Base-by-base conservation (phyloP, 2,329 filamentous ascomycete species). In the Aspergillus proliferans region DNA sequence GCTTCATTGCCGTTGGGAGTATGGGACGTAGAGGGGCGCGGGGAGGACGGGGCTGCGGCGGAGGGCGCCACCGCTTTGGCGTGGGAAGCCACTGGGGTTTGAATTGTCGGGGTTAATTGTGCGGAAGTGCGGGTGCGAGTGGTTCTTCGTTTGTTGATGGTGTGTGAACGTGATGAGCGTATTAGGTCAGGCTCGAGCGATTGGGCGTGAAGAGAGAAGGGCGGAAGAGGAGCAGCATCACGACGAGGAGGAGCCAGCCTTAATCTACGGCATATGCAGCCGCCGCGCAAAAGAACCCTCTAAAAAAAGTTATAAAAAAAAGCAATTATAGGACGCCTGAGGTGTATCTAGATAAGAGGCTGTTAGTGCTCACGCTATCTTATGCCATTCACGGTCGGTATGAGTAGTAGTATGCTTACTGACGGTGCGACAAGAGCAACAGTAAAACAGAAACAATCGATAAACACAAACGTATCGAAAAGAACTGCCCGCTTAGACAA, bases 211-310 rank as follows among this genome's bases (percentile, higher is more conserved):
- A 58, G 56, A 48, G 59, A 59, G 58, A 64, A 63, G 57, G 61
- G 60, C 52, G 62, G 61, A 63, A 64, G 60, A 63, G 65, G 60
- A 61, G 63, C 61, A 56, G 58, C 67, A 69, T 69, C 62, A 63
- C 64, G 61, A 61, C 58, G 61, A 66, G 55, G 58, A 62, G 62
- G 64, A 69, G 67, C 67, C 67, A 70, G 67, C 60, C 64, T 69
- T 69, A 57, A 53, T 55, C 54, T 56, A 61, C 66, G 66, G 67
- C 67, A 64, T 65, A 62, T 64, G 64, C 64, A 54, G 62, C 65
- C 65, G 65, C 58, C 52, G 54, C 57, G 62, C 59, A 61, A 58
- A 42, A 45, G 18, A 43, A 26, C 10, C 26, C 26, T 50, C 22
- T 26, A 47, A 45, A 47, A 50, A 19, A 36, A 43, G n/a, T 34